phyloP scores from a whole-genome alignment of 208 protist species.

The Leishmania tarentolae region DNA sequence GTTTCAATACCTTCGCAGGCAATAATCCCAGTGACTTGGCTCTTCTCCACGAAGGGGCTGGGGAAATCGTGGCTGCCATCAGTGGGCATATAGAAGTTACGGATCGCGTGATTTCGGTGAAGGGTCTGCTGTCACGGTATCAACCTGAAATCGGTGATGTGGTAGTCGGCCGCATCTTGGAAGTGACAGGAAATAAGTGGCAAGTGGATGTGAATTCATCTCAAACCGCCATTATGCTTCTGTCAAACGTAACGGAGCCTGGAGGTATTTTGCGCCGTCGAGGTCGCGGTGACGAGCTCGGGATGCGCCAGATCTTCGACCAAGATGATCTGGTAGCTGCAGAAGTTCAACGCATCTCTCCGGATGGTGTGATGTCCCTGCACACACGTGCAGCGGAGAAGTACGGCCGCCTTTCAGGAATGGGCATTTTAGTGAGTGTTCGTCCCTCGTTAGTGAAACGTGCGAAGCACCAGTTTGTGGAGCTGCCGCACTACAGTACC shows the following conservation, averaged over 20 bases:
- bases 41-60: constrained; percentile 56
- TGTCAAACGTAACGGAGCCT: constrained; percentile 97
- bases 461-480: constrained; percentile 81
- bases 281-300: constrained; percentile 92
- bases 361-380: constrained; percentile 91
- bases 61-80: constrained; percentile 84
- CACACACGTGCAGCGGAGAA: constrained; percentile 93
- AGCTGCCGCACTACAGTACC: constrained; percentile 31
- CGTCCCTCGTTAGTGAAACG: constrained; percentile 75
- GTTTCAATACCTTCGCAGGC: constrained; percentile 79
- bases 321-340: constrained; percentile 95
- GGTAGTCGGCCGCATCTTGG: constrained; percentile 94
- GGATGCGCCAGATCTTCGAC: constrained; percentile 96
- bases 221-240: constrained; percentile 93
- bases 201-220: constrained; percentile 93
- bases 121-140: constrained; percentile 81
- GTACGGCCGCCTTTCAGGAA: constrained; percentile 66
- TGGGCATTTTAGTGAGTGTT: constrained; percentile 70
- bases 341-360: constrained; percentile 95
- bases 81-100: constrained; percentile 83
- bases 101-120: constrained; percentile 87
- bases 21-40: constrained; percentile 52
- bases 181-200: constrained; percentile 94
- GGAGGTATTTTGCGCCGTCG: constrained; percentile 95
- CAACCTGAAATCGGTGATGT: constrained; percentile 97